A percentile compares a stretch with the other conserved stretches of the same genome.
phyloP scores from a whole-genome alignment of 164 flowering plant species.

The Nymphaea thermarum region DNA sequence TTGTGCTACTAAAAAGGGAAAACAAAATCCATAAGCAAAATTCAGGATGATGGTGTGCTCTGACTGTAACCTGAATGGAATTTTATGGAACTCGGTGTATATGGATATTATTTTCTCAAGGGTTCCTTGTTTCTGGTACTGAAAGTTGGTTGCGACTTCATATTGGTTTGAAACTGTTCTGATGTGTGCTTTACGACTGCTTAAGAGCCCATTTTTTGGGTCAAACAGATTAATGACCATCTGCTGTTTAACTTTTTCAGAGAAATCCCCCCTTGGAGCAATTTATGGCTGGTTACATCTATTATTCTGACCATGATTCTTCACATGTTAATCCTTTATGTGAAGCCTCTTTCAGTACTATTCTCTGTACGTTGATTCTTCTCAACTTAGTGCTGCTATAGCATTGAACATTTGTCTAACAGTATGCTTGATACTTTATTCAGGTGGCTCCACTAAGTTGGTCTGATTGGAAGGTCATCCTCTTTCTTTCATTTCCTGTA shows the following conservation, averaged over 20 bases:
- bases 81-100: no score
- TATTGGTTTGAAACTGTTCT: no score
- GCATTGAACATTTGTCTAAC: neutral
- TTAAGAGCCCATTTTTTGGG: no score
- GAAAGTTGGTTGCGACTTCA: no score
- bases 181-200: no score
- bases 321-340: constrained; percentile 77
- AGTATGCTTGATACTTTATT: constrained; percentile 1
- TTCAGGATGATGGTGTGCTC: no score
- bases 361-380: constrained; percentile 76
- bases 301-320: constrained; percentile 82
- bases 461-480: constrained; percentile 77
- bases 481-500: constrained; percentile 94
- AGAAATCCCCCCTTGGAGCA: constrained; percentile 92
- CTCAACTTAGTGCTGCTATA: neutral
- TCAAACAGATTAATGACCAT: neutral
- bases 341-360: constrained; percentile 69
- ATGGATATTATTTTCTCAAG: no score
- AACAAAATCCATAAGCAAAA: no score
- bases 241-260: constrained; percentile 18
- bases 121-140: no score
- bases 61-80: no score
- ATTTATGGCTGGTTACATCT: constrained; percentile 90
- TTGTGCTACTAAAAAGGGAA: no score
- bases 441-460: constrained; percentile 92